Evolutionary conservation across 257 asterid species (phyloP).

Genomic region (Penstemon barbatus): DNA sequence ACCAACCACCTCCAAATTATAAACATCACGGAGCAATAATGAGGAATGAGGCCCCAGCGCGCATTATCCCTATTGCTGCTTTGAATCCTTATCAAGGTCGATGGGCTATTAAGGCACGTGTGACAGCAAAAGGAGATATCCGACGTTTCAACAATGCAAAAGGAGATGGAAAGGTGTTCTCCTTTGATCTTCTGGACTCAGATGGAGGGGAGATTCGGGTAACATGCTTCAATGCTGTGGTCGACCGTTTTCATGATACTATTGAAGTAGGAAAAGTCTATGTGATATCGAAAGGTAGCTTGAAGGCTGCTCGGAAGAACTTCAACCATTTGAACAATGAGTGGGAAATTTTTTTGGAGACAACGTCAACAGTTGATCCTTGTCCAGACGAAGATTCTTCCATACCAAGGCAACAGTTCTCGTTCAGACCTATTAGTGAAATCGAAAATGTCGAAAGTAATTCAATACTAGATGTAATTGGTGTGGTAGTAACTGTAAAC

Average conservation of each 20-base stretch:
- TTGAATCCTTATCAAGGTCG: conserved; percentile 97
- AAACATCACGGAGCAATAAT: conserved; percentile 76
- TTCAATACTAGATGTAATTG: conserved; percentile 81
- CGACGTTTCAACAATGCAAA: conserved; percentile 86
- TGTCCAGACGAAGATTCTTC: conserved; percentile 88
- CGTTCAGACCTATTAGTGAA: conserved; percentile 74
- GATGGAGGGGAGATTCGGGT: conserved; percentile 96
- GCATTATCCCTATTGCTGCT: conserved; percentile 86
- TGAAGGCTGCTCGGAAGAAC: conserved; percentile 94
- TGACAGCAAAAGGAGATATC: conserved; percentile 93
- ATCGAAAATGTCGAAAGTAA: conserved; percentile 78
- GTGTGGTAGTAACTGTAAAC: conserved; percentile 67
- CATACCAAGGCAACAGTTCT: conserved; percentile 81
- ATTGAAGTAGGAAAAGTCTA: conserved; percentile 85
- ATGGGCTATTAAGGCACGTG: conserved; percentile 98
- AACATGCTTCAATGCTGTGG: conserved; percentile 91
- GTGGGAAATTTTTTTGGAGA: conserved; percentile 87
- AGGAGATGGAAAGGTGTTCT: conserved; percentile 97
- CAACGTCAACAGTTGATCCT: conserved; percentile 67
- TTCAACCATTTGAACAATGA: conserved; percentile 94
- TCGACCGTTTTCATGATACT: conserved; percentile 71
- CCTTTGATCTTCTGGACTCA: conserved; percentile 91
- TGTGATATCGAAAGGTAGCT: conserved; percentile 82
- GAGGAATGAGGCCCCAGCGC: conserved; percentile 96
- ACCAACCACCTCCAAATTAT: conserved; percentile 90